Base-by-base conservation (phyloP, 352 stramenopile species). In the Pythium brachiatum region DNA sequence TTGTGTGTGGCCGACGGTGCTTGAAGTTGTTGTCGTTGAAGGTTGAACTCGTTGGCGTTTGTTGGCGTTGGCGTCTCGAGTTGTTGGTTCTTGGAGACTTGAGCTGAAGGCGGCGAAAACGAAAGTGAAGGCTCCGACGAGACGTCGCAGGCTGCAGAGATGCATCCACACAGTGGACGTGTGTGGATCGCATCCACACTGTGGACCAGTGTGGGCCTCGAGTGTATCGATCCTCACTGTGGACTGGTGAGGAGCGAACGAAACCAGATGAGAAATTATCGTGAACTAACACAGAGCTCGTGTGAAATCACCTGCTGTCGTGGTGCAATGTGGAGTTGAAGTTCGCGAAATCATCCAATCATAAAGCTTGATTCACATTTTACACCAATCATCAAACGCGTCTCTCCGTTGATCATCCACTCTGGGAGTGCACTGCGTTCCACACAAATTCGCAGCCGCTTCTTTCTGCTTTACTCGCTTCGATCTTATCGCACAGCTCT, bases 321-420 rank as follows among this genome's bases (percentile, higher is more conserved):
- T n/a, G n/a, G n/a, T n/a, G n/a, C n/a, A n/a, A n/a, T n/a, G 3
- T 12, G 18, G 23, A 29, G 55, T 61, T 61, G 55, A 61, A 61
- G 55, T 34, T 26, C 29, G 6, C 0, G 3, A 54, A 54, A 43
- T 53, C 26, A 46, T 34, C 56, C 56, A 62, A 62, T 56, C 16
- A 44, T 11, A 62, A 23, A 5, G 11, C 16, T 41, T 25, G 39
- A 56, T 39, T 54, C 21, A 29, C 8, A 48, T 4, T 62, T 62
- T 62, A 25, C 34, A 20, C 56, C 56, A 62, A 62, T 56, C 26
- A 55, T 16, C 13, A 16, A 16, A 47, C 44, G 18, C 27, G 16
- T 56, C 16, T 31, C 26, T 16, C 3, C 11, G 13, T 20, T 23
- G 25, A 23, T 11, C 20, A 36, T 26, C 53, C 51, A n/a, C n/a